Conservation (phyloP, 2,329 filamentous ascomycete genomes). For the Metarhizium humberi region DNA sequence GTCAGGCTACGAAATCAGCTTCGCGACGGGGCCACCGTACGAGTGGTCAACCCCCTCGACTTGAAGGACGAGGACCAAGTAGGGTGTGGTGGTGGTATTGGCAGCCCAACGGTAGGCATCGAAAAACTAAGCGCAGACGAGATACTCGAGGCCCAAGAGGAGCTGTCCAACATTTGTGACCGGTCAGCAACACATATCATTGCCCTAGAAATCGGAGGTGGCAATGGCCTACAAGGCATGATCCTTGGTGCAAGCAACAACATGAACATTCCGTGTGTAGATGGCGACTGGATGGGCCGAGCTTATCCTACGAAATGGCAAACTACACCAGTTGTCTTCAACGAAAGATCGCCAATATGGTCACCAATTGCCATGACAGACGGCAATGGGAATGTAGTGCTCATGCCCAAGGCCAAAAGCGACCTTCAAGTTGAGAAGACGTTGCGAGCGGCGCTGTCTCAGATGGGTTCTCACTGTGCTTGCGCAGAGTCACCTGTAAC, state of each 20-base stretch:
- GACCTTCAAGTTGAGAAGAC: too few species aligned
- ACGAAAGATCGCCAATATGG: slow-evolving; percentile 29
- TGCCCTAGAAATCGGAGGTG: not conserved
- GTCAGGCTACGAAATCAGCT: too few species aligned
- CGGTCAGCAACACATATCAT: not conserved
- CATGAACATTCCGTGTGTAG: slow-evolving; percentile 41
- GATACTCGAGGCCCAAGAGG: slow-evolving; percentile 17
- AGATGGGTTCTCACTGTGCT: too few species aligned
- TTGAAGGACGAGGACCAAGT: slow-evolving; percentile 41
- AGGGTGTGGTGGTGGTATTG: slow-evolving; percentile 47
- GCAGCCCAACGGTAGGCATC: slow-evolving; percentile 50
- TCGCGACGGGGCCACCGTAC: slow-evolving; percentile 19
- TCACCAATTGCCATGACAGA: too few species aligned
- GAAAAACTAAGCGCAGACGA: slow-evolving; percentile 52
- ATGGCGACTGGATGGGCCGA: slow-evolving; percentile 48
- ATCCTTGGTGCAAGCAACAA: slow-evolving; percentile 32
- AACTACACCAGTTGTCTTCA: slow-evolving; percentile 43
- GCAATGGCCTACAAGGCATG: not conserved
- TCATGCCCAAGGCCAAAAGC: slow-evolving; percentile 30
- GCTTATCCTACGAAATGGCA: slow-evolving; percentile 47
- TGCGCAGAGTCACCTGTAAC: too few species aligned
- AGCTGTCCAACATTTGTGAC: not conserved
- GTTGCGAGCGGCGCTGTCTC: too few species aligned
- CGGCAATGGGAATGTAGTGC: slow-evolving; percentile 31
- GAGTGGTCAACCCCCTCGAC: slow-evolving; percentile 40